Evolutionary conservation across 2,329 filamentous ascomycete species (phyloP), one percentile per base, ranked within the genome.

Genomic region (Penicillium rolfsii): DNA sequence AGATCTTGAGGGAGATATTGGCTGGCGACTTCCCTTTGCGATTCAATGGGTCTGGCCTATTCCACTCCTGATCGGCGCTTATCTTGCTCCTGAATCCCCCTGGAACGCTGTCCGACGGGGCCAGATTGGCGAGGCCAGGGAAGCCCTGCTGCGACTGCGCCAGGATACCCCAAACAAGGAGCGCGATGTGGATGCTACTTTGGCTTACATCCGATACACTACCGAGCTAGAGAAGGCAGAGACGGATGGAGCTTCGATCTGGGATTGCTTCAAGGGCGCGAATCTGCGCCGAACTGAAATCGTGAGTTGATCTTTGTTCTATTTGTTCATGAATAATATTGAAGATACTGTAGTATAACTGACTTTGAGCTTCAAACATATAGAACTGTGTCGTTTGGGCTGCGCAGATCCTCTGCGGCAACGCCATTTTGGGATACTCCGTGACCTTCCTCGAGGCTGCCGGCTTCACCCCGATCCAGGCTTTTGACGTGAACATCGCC

Each of bases 401-500:
- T 3, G 49, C 49, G 2, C 49, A 52, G 8, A 52, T 52, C 4
- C 35, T 52, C 30, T 52, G 49, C 30, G 49, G 49, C 26, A 52
- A 52, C 22, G 49, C 49, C 12, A 35, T 52, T 24, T 19, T 52
- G 19, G 30, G 49, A 1, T 52, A 52, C 49, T 35, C 49, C 9
- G 49, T 52, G 14, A n/a, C 11, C 1, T 80, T 81, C 52, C 73
- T 79, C 11, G 69, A 79, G 57, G 72, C 72, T 1, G 78, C 79
- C 0, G 78, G 78, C 0, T 75, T 79, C 55, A 70, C 65, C 5
- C 62, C 74, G 12, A 63, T 74, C 4, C 71, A 78, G 40, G 70
- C 78, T 0, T 78, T 80, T 55, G 71, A 79, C 50, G 68, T 81
- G 52, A 76, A 76, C 57, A 77, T 80, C 41, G 76, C 73, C 5